These are phyloP conservation scores for Trichoderma hamatum DNA, from an alignment of 2,329 filamentous ascomycete genomes.

Conservation along the genomic window DNA sequence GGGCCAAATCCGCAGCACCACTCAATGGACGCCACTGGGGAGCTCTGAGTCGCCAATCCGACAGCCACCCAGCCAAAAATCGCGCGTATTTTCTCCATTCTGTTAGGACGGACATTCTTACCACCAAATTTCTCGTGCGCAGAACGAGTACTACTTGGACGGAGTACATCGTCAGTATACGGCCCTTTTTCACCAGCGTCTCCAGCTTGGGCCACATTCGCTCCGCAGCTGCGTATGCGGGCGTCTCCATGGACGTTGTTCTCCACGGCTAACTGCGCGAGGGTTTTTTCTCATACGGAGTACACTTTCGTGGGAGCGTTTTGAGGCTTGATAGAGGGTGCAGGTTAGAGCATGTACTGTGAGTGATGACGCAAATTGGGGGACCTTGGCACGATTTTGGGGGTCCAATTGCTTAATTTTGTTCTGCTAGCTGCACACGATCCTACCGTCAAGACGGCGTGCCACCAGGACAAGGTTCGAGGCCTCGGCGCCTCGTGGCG, in stretches of 20 bases:
- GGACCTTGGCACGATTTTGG: slow-evolving; percentile 1
- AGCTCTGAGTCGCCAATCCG: slow-evolving; percentile 17
- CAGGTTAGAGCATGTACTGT: slow-evolving; percentile 19
- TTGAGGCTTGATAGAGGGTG: not conserved
- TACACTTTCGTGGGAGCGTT: not conserved
- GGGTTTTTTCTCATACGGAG: not conserved
- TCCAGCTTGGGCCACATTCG: slow-evolving; percentile 24
- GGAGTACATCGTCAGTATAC: slow-evolving; percentile 20
- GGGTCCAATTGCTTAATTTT: slow-evolving; percentile 16
- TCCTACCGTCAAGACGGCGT: slow-evolving; percentile 19
- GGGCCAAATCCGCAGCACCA: slow-evolving; percentile 21
- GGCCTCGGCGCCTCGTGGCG: slow-evolving; percentile 26
- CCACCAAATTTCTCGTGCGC: slow-evolving; percentile 4
- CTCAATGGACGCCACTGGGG: slow-evolving; percentile 15
- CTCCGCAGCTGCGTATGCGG: slow-evolving; percentile 23
- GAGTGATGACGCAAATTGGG: slow-evolving; percentile 11
- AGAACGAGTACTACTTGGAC: not conserved
- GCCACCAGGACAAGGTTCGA: slow-evolving; percentile 23
- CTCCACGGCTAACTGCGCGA: slow-evolving; percentile 11
- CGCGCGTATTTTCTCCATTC: slow-evolving; percentile 13
- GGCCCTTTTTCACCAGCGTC: slow-evolving; percentile 24
- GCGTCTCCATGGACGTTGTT: slow-evolving; percentile 15
- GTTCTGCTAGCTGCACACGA: slow-evolving; percentile 5
- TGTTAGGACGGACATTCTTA: not conserved
- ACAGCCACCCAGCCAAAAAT: slow-evolving; percentile 22